Percentiles rank a stretch among this genome's conserved stretches.
Conservation (phyloP, 2,329 filamentous ascomycete species). For the Xylaria sp. region DNA sequence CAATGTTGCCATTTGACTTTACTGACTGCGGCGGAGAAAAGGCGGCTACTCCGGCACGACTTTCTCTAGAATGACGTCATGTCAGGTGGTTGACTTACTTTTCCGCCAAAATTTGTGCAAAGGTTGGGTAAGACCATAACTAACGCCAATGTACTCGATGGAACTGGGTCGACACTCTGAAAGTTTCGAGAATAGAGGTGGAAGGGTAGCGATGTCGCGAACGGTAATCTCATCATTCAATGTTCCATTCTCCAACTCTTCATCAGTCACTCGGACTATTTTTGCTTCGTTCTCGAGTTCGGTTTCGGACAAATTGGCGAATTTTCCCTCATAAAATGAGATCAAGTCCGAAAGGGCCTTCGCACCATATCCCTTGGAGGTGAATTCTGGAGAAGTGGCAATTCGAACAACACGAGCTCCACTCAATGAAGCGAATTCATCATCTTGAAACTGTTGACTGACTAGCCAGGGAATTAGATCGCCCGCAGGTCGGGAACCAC, state of each 20-base stretch:
- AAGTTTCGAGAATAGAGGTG: constrained; percentile 88
- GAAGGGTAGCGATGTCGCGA: constrained; percentile 88
- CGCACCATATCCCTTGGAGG: constrained; percentile 90
- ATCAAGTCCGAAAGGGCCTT: constrained; percentile 84
- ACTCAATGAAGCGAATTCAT: constrained; percentile 91
- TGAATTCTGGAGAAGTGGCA: constrained; percentile 93
- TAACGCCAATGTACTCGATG: constrained; percentile 94
- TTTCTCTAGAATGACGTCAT: not conserved
- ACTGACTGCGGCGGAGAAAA: not conserved
- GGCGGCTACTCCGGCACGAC: too few relatives aligned
- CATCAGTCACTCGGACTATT: constrained; percentile 82
- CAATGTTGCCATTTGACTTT: not conserved
- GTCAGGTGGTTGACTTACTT: constrained; percentile 36
- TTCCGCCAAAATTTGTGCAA: constrained; percentile 98
- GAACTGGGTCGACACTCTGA: constrained; percentile 78
- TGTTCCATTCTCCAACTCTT: constrained; percentile 75
- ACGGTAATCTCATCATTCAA: constrained; percentile 88
- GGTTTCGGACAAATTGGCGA: constrained; percentile 80
- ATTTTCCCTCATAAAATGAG: constrained; percentile 95
- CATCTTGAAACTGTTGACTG: constrained; percentile 97
- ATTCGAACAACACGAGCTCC: constrained; percentile 93
- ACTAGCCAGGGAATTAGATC: constrained; percentile 98
- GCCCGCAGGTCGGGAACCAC: constrained; percentile 86
- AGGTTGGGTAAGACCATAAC: constrained; percentile 84
- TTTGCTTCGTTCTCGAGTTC: constrained; percentile 58